Base-by-base conservation (phyloP, 2,329 filamentous ascomycete species). In the Stagonosporopsis tanaceti region DNA sequence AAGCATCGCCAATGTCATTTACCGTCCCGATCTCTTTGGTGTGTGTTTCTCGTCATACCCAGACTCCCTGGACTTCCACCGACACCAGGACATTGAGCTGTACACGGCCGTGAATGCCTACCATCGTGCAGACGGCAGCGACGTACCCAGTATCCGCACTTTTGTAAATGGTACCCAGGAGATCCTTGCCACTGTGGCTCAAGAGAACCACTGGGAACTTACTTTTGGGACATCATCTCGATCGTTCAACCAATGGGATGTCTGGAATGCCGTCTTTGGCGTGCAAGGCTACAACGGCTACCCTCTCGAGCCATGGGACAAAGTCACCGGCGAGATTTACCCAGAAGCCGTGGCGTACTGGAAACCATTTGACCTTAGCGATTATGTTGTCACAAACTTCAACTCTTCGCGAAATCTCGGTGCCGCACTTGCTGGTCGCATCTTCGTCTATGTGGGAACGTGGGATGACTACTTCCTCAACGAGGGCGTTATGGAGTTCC, bases 141-240 rank as follows among this genome's bases (percentile, higher is more conserved):
- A 47, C 4, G 67, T 77, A 3, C 60, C 62, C 12, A 76, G 73
- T 1, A 76, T 76, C 45, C 69, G 75, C 11, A 63, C 56, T 2
- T 61, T 65, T 9, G 51, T 61, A 7, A 70, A 76, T 40, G 66
- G 64, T 4, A 73, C 59, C 2, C 58, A 74, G 28, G 56, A 72
- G 11, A 53, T 69, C 0, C 60, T 67, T 1, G 68, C 73, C 0
- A 69, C 66, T 0, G 63, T 67, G 7, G 66, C 61, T 15, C 68
- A 71, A 27, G 74, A 77, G 50, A 76, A 76, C 42, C 74, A 77
- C 55, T 78, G 75, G 75, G 75, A 78, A 42, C 61, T 78, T 2
- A 71, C 73, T 0, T 75, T 71, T 20, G 76, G 75, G 25, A 76
- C 75, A 1, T 63, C 67, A 0, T 69, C 72, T 0, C 73, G 75